These are phyloP conservation scores for Barnettozyma wickerhamii DNA, from an alignment of 805 yeast species.

Conservation along the genomic window DNA sequence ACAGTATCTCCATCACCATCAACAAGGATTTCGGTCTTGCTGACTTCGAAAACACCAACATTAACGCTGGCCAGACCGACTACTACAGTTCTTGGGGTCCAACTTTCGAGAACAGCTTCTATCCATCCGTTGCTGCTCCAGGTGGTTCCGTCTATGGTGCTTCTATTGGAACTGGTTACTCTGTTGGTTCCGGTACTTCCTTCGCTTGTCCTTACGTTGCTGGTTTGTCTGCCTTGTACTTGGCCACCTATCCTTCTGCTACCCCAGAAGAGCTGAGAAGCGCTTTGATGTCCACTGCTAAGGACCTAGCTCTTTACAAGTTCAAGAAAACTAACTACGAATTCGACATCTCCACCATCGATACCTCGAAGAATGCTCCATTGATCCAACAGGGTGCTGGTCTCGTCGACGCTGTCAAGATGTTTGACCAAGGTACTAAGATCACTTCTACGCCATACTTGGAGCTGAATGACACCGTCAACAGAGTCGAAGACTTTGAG, in stretches of 20 bases:
- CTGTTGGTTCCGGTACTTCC: slow-evolving; percentile 14
- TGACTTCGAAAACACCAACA: neutral
- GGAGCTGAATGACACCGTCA: slow-evolving; percentile 13
- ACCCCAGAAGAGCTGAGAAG: slow-evolving; percentile 5
- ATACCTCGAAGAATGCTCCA: slow-evolving; percentile 9
- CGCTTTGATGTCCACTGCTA: slow-evolving; percentile 6
- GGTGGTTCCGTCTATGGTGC: slow-evolving; percentile 19
- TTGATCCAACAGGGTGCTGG: slow-evolving; percentile 17
- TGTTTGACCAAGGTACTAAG: slow-evolving; percentile 10
- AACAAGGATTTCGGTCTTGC: neutral
- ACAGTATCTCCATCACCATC: slow-evolving; percentile 3
- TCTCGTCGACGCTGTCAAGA: slow-evolving; percentile 10
- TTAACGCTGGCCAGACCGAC: slow-evolving; percentile 13
- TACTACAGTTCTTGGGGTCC: slow-evolving; percentile 18
- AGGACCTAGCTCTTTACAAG: slow-evolving; percentile 3
- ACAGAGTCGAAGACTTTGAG: slow-evolving; percentile 13
- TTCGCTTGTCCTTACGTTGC: slow-evolving; percentile 17
- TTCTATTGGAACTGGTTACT: slow-evolving; percentile 8
- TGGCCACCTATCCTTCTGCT: slow-evolving; percentile 4
- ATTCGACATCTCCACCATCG: slow-evolving; percentile 8
- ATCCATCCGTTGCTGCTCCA: slow-evolving; percentile 16
- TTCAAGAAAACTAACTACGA: neutral
- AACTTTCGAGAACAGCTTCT: slow-evolving; percentile 15
- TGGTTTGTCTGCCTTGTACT: slow-evolving; percentile 14
- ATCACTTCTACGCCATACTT: slow-evolving; percentile 8